These are phyloP conservation scores for Fraxinus excelsior DNA, from an alignment of 257 asterid genomes.

Conservation along the genomic window DNA sequence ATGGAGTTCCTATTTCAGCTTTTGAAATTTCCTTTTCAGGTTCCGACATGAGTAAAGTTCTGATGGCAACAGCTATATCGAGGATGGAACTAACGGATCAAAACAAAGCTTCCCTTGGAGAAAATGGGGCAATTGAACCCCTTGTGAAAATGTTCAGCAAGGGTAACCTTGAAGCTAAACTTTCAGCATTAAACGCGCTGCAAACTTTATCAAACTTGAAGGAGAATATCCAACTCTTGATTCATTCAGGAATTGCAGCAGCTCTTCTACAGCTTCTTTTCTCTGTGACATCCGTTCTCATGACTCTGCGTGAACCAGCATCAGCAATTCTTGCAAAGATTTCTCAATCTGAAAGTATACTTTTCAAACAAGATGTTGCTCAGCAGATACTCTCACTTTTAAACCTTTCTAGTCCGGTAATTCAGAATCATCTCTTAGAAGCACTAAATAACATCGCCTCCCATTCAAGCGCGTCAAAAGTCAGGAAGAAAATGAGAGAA, in stretches of 20 bases:
- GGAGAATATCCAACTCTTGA: constrained; percentile 58
- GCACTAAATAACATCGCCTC: constrained; percentile 69
- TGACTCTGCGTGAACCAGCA: constrained; percentile 89
- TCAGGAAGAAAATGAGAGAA: constrained; percentile 69
- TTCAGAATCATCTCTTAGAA: constrained; percentile 70
- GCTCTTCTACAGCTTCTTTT: constrained; percentile 82
- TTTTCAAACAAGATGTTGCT: constrained; percentile 62
- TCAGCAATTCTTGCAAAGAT: constrained; percentile 87
- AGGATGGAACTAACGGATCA: constrained; percentile 77
- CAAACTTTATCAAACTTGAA: constrained; percentile 50
- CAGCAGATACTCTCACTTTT: constrained; percentile 92
- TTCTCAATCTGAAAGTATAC: constrained; percentile 64
- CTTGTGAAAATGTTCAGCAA: constrained; percentile 71
- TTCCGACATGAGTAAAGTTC: constrained; percentile 81
- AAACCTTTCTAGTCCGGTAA: constrained; percentile 67
- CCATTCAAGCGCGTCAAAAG: constrained; percentile 50
- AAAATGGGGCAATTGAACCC: constrained; percentile 65
- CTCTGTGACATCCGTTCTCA: constrained; percentile 83
- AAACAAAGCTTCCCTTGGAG: constrained; percentile 63
- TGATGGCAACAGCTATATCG: constrained; percentile 86
- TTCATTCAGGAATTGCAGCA: constrained; percentile 53
- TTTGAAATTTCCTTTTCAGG: constrained; percentile 44
- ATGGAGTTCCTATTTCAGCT: background rate
- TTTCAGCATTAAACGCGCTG: constrained; percentile 70
- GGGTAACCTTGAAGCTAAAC: constrained; percentile 81